Percentiles rank a stretch among this genome's conserved stretches.
phyloP scores from a whole-genome alignment of 2,329 filamentous ascomycete genomes.

The Calonectria pauciramosa region DNA sequence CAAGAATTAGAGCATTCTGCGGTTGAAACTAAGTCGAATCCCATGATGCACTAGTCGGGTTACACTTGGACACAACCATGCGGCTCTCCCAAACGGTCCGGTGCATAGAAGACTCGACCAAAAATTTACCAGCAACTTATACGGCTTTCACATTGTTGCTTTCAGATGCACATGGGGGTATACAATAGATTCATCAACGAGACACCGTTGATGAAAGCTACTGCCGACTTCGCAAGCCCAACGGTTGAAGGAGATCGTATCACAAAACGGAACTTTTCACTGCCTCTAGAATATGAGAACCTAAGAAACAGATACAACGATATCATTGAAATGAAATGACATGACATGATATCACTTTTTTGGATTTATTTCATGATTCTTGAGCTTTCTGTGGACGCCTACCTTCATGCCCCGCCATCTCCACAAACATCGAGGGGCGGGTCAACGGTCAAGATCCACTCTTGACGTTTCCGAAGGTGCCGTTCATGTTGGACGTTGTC shows the following conservation, averaged over 20 bases:
- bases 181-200: no score
- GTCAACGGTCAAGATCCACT: constrained; percentile 18
- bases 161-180: no score
- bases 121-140: no score
- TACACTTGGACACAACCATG: constrained; percentile 47
- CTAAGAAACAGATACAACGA: not conserved
- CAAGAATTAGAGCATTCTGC: constrained; percentile 46
- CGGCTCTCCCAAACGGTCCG: no score
- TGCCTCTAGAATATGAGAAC: not conserved
- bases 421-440: constrained; percentile 18
- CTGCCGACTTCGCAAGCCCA: not conserved
- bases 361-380: no score
- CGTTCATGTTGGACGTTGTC: not conserved
- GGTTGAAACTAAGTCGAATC: constrained; percentile 22
- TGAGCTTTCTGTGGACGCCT: not conserved
- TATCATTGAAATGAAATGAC: no score
- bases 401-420: constrained; percentile 7
- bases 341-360: not conserved
- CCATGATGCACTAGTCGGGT: constrained; percentile 46
- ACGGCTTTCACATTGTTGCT: no score
- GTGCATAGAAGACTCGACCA: no score
- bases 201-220: no score
- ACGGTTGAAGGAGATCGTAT: not conserved
- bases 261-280: not conserved
- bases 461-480: not conserved